These are phyloP conservation scores for Phylloporus gajari DNA, from an alignment of 1,284 basidiomycete species.

Conservation along the genomic window DNA sequence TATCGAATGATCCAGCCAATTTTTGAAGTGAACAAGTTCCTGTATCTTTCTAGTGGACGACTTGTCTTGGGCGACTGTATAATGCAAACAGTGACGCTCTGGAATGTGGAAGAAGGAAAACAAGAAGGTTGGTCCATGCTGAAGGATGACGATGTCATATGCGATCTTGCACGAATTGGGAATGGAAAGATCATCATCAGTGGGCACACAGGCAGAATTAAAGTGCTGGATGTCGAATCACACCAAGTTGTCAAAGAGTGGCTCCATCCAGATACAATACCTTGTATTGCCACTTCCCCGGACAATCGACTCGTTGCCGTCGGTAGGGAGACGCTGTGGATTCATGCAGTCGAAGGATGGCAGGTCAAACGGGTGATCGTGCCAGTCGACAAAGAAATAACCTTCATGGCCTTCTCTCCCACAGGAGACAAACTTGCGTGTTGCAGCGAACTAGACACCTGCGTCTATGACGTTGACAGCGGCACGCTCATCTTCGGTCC, in stretches of 20 bases:
- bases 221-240: neutral
- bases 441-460: neutral
- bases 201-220: neutral
- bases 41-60: too few relatives aligned
- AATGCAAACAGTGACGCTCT: neutral
- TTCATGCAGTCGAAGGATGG: slow-evolving; percentile 2
- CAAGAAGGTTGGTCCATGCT: too few relatives aligned
- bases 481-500: neutral
- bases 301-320: slow-evolving; percentile 10
- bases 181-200: neutral
- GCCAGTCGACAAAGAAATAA: accelerated
- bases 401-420: slow-evolving; percentile 15
- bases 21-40: too few relatives aligned
- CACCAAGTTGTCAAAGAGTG: slow-evolving; percentile 10
- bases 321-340: neutral
- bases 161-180: neutral
- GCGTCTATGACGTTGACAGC: slow-evolving; percentile 11
- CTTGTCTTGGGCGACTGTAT: too few relatives aligned
- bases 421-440: slow-evolving; percentile 9
- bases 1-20: too few relatives aligned
- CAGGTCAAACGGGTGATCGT: neutral
- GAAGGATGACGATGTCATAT: accelerated
- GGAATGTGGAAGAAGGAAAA: neutral
- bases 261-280: neutral
- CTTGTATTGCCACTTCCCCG: slow-evolving; percentile 12